Percentiles rank a stretch among this genome's conserved stretches.
Evolutionary conservation across 257 asterid genomes (phyloP).

Genomic region (Gentiana macrophylla): DNA sequence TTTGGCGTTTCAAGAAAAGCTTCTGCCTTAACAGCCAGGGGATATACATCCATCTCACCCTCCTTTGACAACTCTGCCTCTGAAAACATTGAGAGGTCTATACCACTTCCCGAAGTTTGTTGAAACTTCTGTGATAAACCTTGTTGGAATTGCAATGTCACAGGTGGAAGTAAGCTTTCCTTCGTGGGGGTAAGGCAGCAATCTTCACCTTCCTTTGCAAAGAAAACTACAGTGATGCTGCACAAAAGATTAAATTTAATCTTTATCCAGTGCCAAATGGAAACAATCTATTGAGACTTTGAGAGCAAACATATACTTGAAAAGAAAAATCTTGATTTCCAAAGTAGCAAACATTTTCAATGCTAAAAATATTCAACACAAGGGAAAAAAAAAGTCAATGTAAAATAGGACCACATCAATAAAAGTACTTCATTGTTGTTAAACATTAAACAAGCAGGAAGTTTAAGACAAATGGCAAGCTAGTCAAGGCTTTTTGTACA

Average conservation of each 20-base stretch:
- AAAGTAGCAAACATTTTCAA: too few species aligned
- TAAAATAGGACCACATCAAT: too few species aligned
- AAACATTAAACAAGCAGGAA: neutral
- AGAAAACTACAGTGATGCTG: constrained; percentile 80
- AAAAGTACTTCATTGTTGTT: neutral
- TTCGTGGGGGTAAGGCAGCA: constrained; percentile 62
- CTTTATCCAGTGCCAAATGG: neutral
- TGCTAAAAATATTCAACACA: neutral
- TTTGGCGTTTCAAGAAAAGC: constrained; percentile 29
- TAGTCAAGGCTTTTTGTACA: too few species aligned
- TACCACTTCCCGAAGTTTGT: constrained; percentile 84
- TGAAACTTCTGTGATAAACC: constrained; percentile 81
- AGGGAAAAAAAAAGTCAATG: too few species aligned
- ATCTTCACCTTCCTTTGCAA: constrained; percentile 86
- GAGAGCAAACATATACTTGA: neutral
- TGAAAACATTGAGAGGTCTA: constrained; percentile 56
- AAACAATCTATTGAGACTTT: neutral
- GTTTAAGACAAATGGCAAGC: too few species aligned
- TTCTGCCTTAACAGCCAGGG: constrained; percentile 82
- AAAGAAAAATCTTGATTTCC: too few species aligned
- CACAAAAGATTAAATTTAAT: constrained; percentile 10
- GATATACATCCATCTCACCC: constrained; percentile 53
- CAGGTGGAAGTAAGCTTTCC: constrained; percentile 55
- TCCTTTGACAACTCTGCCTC: constrained; percentile 56
- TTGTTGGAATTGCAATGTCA: constrained; percentile 55